phyloP scores from a whole-genome alignment of 2,329 filamentous ascomycete species.

The Coniochaeta hoffmannii region DNA sequence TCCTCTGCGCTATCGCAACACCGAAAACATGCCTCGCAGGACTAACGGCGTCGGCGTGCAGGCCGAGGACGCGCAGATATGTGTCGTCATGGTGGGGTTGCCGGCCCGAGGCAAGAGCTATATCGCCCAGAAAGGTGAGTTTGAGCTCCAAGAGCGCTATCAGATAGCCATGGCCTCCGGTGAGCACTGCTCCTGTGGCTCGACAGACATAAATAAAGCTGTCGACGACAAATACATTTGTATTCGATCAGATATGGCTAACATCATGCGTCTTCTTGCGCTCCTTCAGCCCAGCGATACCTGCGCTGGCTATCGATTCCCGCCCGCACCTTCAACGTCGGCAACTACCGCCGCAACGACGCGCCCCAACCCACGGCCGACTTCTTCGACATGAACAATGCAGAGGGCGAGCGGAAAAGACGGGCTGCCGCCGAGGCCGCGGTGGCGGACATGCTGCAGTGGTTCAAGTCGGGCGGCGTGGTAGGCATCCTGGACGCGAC shows the following conservation, averaged over 20 bases:
- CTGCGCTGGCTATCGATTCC: conserved; percentile 94
- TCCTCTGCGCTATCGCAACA: conserved; percentile 3
- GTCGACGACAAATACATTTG: not conserved
- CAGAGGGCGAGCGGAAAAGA: conserved; percentile 83
- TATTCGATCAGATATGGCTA: not conserved
- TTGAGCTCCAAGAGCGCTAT: conserved; percentile 1
- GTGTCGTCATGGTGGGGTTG: conserved; percentile 97
- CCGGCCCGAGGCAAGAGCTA: conserved; percentile 94
- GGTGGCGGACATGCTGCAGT: conserved; percentile 85
- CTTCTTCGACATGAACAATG: conserved; percentile 90
- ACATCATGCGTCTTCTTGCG: conserved; percentile 6
- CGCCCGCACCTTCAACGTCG: conserved; percentile 94
- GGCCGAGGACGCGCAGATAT: conserved; percentile 94
- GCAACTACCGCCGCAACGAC: conserved; percentile 83
- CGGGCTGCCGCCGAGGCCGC: conserved; percentile 86
- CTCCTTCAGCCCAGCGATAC: conserved; percentile 70
- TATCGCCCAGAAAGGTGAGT: conserved; percentile 89
- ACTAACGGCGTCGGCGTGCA: conserved; percentile 67
- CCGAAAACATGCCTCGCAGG: conserved; percentile 34
- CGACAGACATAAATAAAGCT: not conserved
- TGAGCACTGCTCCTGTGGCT: not conserved
- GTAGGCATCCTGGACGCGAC: conserved; percentile 95
- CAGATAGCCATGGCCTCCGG: not conserved
- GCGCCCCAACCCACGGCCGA: conserved; percentile 87
- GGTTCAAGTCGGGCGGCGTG: conserved; percentile 75